Evolutionary conservation across 805 yeast genomes (phyloP).

Genomic region (Diddensiella caesifluorescens): DNA sequence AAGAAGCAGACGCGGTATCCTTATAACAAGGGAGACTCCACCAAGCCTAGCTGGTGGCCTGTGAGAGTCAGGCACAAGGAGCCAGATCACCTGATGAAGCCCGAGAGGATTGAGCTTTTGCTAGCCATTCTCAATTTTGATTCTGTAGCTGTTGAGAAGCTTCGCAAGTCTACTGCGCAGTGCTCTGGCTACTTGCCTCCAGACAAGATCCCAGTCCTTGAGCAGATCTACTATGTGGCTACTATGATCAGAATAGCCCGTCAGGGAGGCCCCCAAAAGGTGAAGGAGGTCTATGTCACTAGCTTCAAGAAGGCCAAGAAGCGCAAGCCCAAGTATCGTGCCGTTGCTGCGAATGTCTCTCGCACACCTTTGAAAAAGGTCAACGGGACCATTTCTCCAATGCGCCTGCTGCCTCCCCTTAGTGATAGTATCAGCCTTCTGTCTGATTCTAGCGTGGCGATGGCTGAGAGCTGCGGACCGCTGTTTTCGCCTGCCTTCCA

Average conservation of each 20-base stretch:
- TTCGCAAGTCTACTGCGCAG: conserved; percentile 6
- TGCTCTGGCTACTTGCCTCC: background rate
- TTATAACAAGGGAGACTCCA: conserved; percentile 45
- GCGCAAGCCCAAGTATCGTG: too few species aligned
- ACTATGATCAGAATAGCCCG: background rate
- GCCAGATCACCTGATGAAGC: conserved; percentile 66
- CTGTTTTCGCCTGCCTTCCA: conserved; percentile 1
- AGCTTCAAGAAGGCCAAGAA: background rate
- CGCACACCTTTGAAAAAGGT: too few species aligned
- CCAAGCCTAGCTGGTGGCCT: conserved; percentile 75
- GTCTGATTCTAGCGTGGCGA: too few species aligned
- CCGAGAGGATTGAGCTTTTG: conserved; percentile 49
- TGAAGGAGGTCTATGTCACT: conserved; percentile 1
- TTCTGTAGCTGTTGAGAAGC: background rate
- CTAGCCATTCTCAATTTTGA: conserved; percentile 1
- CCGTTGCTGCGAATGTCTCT: too few species aligned
- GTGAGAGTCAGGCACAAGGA: conserved; percentile 51
- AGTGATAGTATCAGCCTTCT: too few species aligned
- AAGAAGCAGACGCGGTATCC: conserved; percentile 59
- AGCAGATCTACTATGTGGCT: conserved; percentile 10
- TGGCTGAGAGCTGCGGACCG: background rate
- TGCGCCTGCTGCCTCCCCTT: too few species aligned
- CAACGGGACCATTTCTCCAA: too few species aligned
- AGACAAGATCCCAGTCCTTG: conserved; percentile 5
- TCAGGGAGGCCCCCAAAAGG: background rate